Conservation (phyloP, 208 protist species). For the Wallacemonas sp. region DNA sequence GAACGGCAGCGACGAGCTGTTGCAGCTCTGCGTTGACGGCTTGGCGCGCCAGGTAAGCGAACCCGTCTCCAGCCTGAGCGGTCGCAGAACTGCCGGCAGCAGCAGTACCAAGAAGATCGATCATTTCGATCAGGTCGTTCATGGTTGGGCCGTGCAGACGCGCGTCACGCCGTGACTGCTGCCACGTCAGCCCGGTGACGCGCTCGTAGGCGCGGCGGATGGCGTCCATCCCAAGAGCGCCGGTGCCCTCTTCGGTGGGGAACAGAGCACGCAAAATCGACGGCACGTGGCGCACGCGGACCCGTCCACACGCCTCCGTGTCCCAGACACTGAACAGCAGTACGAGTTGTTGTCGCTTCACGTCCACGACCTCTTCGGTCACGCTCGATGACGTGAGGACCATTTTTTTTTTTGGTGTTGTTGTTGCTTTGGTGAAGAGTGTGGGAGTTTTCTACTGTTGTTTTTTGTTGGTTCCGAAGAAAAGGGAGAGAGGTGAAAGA, state of each 20-base stretch:
- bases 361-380: conserved; percentile 26
- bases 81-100: conserved; percentile 7
- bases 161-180: conserved; percentile 9
- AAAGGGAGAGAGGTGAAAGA: background rate
- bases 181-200: conserved; percentile 25
- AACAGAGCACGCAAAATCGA: conserved; percentile 64
- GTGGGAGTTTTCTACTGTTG: too few species aligned
- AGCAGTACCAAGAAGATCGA: conserved; percentile 27
- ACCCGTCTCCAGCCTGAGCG: conserved; percentile 13
- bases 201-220: conserved; percentile 23
- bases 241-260: conserved; percentile 1
- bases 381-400: background rate
- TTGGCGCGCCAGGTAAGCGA: conserved; percentile 14
- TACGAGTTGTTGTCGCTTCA: conserved; percentile 68
- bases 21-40: conserved; percentile 23
- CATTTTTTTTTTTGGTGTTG: background rate
- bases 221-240: background rate
- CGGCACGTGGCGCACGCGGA: conserved; percentile 35
- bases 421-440: too few species aligned
- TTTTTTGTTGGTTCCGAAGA: background rate
- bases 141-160: conserved; percentile 26
- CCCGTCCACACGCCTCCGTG: conserved; percentile 39
- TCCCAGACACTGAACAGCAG: conserved; percentile 69
- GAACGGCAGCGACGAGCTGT: conserved; percentile 17
- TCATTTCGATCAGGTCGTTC: conserved; percentile 41